phyloP scores from a whole-genome alignment of 2,329 filamentous ascomycete genomes.

The Alternaria novae-zelandiae region DNA sequence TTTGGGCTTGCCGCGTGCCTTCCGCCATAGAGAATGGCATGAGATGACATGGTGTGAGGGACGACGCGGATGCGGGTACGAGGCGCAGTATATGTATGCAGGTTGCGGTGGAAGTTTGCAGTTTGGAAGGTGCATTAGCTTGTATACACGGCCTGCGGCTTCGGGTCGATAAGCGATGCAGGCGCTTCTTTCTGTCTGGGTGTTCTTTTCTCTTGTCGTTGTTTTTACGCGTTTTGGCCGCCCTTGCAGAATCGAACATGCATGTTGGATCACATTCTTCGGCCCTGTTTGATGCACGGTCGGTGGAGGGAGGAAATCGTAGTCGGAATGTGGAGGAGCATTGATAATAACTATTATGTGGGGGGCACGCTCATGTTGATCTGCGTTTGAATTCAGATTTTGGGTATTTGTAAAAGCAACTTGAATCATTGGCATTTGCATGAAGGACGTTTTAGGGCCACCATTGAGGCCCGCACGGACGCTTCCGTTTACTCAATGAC shows the following conservation, averaged over 20 bases:
- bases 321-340: background rate
- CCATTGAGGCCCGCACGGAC: background rate
- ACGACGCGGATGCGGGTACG: background rate
- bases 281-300: background rate
- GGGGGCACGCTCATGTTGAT: background rate
- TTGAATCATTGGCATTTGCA: background rate
- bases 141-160: background rate
- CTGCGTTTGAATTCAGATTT: background rate
- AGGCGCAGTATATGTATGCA: background rate
- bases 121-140: background rate
- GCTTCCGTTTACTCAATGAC: conserved; percentile 47
- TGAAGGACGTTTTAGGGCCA: background rate
- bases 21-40: background rate
- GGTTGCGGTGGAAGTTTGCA: background rate
- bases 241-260: background rate
- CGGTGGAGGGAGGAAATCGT: background rate
- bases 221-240: background rate
- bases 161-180: background rate
- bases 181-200: background rate
- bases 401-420: background rate
- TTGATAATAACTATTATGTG: background rate
- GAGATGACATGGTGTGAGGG: background rate
- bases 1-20: background rate
- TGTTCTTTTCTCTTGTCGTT: background rate
- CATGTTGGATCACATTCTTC: background rate